A percentile compares a stretch with the other conserved stretches of the same genome.
Conservation (phyloP, 441 rosid genomes). For the Adansonia gregorii region DNA sequence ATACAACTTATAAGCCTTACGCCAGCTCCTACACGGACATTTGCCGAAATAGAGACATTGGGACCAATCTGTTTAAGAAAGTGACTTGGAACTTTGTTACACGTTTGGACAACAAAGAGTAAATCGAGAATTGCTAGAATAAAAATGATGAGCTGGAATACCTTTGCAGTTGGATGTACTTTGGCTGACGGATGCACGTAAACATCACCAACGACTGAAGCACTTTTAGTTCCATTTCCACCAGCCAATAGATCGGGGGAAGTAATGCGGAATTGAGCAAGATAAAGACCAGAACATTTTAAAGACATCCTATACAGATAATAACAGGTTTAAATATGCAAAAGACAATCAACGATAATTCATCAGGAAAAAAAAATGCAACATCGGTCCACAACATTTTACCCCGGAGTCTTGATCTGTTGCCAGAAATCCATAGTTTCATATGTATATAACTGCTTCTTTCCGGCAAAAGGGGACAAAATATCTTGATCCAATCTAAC, state of each 20-base stretch:
- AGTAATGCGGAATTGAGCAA: constrained; percentile 56
- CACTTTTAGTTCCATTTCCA: constrained; percentile 55
- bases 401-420: constrained; percentile 89
- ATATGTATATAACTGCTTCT: constrained; percentile 72
- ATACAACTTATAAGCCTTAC: constrained; percentile 69
- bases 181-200: constrained; percentile 81
- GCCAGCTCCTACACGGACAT: constrained; percentile 62
- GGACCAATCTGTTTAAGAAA: constrained; percentile 53
- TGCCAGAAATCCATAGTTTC: constrained; percentile 83
- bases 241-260: constrained; percentile 60
- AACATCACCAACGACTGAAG: constrained; percentile 67
- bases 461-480: constrained; percentile 85
- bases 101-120: background rate
- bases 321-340: constrained; percentile 19
- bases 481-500: constrained; percentile 88
- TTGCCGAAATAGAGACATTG: constrained; percentile 59
- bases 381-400: background rate
- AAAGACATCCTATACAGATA: constrained; percentile 58
- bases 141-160: constrained; percentile 24
- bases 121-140: background rate
- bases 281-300: constrained; percentile 77
- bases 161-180: constrained; percentile 85
- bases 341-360: background rate
- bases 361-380: background rate
- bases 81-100: constrained; percentile 11